phyloP scores from a whole-genome alignment of 2,329 filamentous ascomycete species.

The Drechslerella coelobrocha region DNA sequence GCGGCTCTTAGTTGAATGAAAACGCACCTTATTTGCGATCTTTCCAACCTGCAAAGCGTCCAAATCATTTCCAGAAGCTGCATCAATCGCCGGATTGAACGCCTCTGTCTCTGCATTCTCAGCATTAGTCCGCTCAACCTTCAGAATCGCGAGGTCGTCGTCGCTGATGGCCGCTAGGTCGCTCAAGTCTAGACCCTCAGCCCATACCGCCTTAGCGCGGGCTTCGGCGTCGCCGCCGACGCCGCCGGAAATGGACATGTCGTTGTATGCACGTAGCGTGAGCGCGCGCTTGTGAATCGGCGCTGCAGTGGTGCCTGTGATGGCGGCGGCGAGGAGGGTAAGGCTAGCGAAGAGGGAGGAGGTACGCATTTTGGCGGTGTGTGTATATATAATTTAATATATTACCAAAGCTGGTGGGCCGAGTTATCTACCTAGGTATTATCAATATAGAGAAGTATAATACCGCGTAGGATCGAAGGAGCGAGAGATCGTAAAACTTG shows the following conservation, averaged over 20 bases:
- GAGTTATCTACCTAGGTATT: too few relatives aligned
- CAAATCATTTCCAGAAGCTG: constrained; percentile 60
- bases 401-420: too few relatives aligned
- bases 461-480: background rate
- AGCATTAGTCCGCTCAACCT: constrained; percentile 63
- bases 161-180: constrained; percentile 60
- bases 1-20: background rate
- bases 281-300: constrained; percentile 49
- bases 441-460: too few relatives aligned
- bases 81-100: constrained; percentile 65
- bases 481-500: background rate
- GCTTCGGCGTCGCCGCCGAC: constrained; percentile 61
- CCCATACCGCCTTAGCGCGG: constrained; percentile 60
- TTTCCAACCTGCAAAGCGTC: constrained; percentile 61
- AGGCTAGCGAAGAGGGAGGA: constrained; percentile 29
- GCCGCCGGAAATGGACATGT: constrained; percentile 62
- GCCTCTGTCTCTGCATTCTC: constrained; percentile 65
- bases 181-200: constrained; percentile 59
- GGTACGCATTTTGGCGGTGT: constrained; percentile 43
- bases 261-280: constrained; percentile 57
- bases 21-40: constrained; percentile 48
- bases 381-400: background rate
- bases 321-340: constrained; percentile 43
- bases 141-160: constrained; percentile 63
- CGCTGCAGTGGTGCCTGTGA: constrained; percentile 14